Conservation (phyloP, 495 filamentous ascomycete species). For the Copromyces sp. region DNA sequence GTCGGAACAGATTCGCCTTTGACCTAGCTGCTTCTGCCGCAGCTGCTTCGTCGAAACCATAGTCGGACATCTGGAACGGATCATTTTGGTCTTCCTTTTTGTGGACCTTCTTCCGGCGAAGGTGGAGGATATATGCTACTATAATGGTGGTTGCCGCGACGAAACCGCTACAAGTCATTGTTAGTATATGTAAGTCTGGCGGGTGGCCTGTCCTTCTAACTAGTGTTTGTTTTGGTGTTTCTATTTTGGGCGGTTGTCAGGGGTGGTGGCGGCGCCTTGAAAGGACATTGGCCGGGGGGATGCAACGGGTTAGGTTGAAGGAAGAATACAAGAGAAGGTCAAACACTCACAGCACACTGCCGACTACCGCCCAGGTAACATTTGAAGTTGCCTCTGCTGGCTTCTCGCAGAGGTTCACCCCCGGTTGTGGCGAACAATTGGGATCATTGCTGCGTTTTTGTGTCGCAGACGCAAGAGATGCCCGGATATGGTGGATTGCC, state of each 20-base stretch:
- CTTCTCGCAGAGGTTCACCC: constrained; percentile 20
- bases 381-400: constrained; percentile 10
- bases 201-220: background rate
- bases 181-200: background rate
- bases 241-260: background rate
- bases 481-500: background rate
- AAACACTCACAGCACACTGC: constrained; percentile 15
- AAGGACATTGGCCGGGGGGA: background rate
- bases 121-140: constrained; percentile 11
- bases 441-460: background rate
- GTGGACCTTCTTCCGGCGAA: constrained; percentile 15
- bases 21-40: background rate
- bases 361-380: constrained; percentile 18
- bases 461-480: background rate
- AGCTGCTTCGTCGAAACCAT: constrained; percentile 16
- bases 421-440: constrained; percentile 5
- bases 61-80: constrained; percentile 17
- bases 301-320: background rate
- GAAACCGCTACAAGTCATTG: background rate
- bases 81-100: constrained; percentile 16
- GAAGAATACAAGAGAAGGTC: background rate
- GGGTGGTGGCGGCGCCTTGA: background rate
- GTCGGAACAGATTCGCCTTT: background rate
- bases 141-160: background rate
- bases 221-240: background rate